Base-by-base conservation (phyloP, 23 red algal genomes). In the Porphyridium purpureum region DNA sequence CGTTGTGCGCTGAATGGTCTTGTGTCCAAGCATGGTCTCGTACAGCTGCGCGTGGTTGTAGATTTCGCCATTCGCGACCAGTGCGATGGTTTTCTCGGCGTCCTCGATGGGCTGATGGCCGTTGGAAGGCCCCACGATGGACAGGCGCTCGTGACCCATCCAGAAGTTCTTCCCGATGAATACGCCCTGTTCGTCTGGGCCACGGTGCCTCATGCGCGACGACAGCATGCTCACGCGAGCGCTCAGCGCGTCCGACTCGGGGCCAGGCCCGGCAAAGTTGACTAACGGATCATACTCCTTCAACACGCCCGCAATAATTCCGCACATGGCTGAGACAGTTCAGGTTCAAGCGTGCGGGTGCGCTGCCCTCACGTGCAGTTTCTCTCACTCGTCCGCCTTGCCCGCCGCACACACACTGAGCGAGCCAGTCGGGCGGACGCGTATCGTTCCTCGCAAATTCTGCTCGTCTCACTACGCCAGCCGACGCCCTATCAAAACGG, bases 41-140 rank as follows among this genome's bases (percentile, higher is more conserved):
- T 55, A 59, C 17, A 85, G 64, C 23, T 52, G 33, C 22, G 50
- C 48, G 33, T 98, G 81, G 46, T 98, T 98, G 67, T 98, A 98
- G 64, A 98, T 85, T 54, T 98, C 90, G 9, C 90, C 90, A 47
- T 98, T 98, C 29, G 75, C 72, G 28, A 82, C 66, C 51, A 72
- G 56, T 20, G 27, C 52, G 46, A 72, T 47, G 3, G 19, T 30
- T 47, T 56, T 52, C 21, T 55, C 47, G 35, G 65, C 57, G 33
- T 47, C 35, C 44, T 57, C 50, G 75, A 98, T 98, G 22, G 90
- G 90, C 60, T 98, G 90, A 2, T 27, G 54, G 29, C 90, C 90
- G 64, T 86, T 69, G 24, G 66, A 78, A 1, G 90, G 90, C 54
- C 86, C 81, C 46, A 59, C 60, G 46, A 98, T 86, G 52, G 65